Conservation (phyloP, 805 yeast species). For the Ogataea naganishii region DNA sequence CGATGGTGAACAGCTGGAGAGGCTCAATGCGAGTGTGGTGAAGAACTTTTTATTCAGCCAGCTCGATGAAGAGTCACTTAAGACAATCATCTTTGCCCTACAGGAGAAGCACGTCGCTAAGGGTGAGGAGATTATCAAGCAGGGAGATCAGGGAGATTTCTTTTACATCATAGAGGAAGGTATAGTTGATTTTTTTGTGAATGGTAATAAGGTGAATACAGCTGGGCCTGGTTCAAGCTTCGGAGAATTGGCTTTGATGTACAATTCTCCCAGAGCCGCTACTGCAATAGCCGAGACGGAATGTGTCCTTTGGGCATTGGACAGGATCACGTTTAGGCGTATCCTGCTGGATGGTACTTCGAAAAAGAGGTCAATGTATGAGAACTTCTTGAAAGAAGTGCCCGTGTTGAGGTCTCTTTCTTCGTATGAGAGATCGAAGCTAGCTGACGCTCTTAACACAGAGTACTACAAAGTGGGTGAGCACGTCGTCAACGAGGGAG, state of each 20-base stretch:
- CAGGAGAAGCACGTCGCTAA: conserved; percentile 56
- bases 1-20: conserved; percentile 50
- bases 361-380: conserved; percentile 85
- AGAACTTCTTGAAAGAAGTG: conserved; percentile 77
- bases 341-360: conserved; percentile 86
- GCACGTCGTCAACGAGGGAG: conserved; percentile 79
- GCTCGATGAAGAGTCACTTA: conserved; percentile 68
- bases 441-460: conserved; percentile 90
- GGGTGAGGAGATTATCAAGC: conserved; percentile 64
- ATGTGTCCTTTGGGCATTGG: conserved; percentile 83
- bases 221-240: conserved; percentile 86
- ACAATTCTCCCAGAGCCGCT: conserved; percentile 96
- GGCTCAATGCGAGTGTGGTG: conserved; percentile 63
- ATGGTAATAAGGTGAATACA: conserved; percentile 60
- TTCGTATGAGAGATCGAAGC: conserved; percentile 75
- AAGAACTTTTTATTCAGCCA: conserved; percentile 81
- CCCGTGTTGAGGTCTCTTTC: conserved; percentile 70
- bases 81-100: conserved; percentile 76
- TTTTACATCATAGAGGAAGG: conserved; percentile 86
- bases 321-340: conserved; percentile 85
- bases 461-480: conserved; percentile 64
- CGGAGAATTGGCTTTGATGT: conserved; percentile 96
- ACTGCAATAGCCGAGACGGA: conserved; percentile 72
- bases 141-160: conserved; percentile 93
- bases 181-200: conserved; percentile 68